These are phyloP conservation scores for Bipolaris oryzae DNA, from an alignment of 2,329 filamentous ascomycete species.

Conservation along the genomic window DNA sequence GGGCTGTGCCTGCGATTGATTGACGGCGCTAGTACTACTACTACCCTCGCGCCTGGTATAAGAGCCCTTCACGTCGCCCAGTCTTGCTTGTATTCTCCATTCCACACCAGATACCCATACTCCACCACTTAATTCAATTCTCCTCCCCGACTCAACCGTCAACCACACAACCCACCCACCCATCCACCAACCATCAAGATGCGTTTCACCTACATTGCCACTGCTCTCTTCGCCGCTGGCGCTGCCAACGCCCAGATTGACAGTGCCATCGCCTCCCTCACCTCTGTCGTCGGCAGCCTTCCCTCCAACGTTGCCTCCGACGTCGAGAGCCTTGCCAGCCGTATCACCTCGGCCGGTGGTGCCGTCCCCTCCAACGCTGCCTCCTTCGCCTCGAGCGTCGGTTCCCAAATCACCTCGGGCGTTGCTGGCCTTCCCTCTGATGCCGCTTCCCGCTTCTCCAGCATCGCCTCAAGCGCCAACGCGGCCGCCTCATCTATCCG, in stretches of 20 bases:
- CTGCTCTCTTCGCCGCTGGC: constrained; percentile 36
- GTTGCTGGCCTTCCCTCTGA: background rate
- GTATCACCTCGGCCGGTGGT: constrained; percentile 21
- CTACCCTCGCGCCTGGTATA: constrained; percentile 29
- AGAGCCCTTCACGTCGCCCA: constrained; percentile 19
- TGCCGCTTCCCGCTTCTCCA: constrained; percentile 13
- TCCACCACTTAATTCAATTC: constrained; percentile 16
- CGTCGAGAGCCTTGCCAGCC: constrained; percentile 14
- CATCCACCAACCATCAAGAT: constrained; percentile 28
- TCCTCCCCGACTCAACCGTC: background rate
- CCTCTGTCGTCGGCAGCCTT: constrained; percentile 21
- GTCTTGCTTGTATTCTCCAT: constrained; percentile 7
- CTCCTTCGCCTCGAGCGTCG: constrained; percentile 18
- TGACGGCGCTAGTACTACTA: constrained; percentile 14
- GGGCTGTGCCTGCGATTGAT: constrained; percentile 10
- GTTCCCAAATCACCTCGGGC: constrained; percentile 17
- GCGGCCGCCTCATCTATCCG: constrained; percentile 23
- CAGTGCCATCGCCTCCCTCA: constrained; percentile 26
- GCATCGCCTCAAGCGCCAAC: constrained; percentile 13
- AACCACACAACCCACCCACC: background rate
- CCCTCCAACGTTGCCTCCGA: constrained; percentile 18
- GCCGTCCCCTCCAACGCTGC: constrained; percentile 18
- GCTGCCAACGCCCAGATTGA: constrained; percentile 38
- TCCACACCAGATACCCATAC: constrained; percentile 15
- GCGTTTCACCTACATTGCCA: constrained; percentile 46